Evolutionary conservation across 2,329 filamentous ascomycete genomes (phyloP), one percentile per base, ranked within the genome.

Genomic region (Aspergillus proliferans): DNA sequence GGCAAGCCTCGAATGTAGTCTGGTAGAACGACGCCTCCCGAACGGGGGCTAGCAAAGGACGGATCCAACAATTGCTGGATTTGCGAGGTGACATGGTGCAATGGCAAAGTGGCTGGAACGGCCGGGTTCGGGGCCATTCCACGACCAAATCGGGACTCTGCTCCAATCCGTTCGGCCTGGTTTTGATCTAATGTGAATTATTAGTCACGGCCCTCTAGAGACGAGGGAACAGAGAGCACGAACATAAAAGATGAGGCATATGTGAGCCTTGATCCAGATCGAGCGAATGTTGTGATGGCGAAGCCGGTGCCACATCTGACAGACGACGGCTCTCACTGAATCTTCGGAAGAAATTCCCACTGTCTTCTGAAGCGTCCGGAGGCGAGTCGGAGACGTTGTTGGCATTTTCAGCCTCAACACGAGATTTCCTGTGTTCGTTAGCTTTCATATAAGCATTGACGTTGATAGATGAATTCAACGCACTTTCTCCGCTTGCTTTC

Each of bases 1-100:
- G 90, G 89, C 6, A 95, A 76, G 21, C 88, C 85, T 60, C 88
- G 87, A 62, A 96, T 83, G 63, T 89, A 96, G 49, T 83, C 67
- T 6, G 81, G 81, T 28, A 84, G 75, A 30, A 76, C 69, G 42
- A 73, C 68, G 63, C 66, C 57, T 58, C 57, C 62, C 60, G 62
- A 76, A 75, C 50, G 75, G 69, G 54, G 74, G 70, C 54, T 80
- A 70, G 53, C 79, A 71, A 55, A 78, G 54, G 63, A 71, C 61
- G 62, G 72, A 64, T 50, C 72, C 47, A 68, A 58, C 45, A 68
- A 51, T 46, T 66, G 67, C 50, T 64, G 64, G 50, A 67, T 66
- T 54, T 69, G 56, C 54, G 68, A 54, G 14, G 63, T 67, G 43
- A 67, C 58, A 49, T 66, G 63, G 24, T 58, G 60, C n/a, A 71